Percentiles rank a stretch among this genome's conserved stretches.
phyloP scores from a whole-genome alignment of 257 asterid genomes.

The Capsicum rhomboideum region DNA sequence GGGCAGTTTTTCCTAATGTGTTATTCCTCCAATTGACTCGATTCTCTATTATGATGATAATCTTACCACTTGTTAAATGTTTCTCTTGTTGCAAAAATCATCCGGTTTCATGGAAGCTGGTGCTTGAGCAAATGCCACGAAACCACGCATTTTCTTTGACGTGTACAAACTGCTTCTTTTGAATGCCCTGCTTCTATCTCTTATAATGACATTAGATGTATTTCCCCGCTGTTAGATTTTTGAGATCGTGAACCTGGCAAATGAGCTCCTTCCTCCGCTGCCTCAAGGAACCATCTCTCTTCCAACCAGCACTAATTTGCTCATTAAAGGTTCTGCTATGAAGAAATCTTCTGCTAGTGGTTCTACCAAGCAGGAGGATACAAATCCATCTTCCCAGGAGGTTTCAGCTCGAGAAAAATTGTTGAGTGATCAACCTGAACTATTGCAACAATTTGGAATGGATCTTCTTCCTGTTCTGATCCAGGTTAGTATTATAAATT shows the following conservation, averaged over 20 bases:
- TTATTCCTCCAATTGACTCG: background rate
- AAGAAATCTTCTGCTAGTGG: constrained; percentile 58
- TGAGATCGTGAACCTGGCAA: constrained; percentile 98
- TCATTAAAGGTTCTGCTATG: constrained; percentile 47
- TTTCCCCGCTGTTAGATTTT: constrained; percentile 43
- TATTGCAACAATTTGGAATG: constrained; percentile 84
- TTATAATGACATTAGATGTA: background rate
- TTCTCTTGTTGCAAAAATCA: background rate
- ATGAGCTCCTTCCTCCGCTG: constrained; percentile 95
- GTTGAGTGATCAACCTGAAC: constrained; percentile 87
- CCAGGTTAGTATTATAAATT: constrained; percentile 49
- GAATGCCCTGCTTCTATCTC: background rate
- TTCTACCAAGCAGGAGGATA: constrained; percentile 64
- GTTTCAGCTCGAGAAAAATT: constrained; percentile 70
- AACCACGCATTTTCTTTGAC: background rate
- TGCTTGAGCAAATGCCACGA: background rate
- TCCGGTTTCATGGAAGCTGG: background rate
- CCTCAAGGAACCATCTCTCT: constrained; percentile 92
- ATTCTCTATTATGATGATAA: background rate
- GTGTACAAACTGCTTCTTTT: background rate
- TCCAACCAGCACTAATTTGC: constrained; percentile 55
- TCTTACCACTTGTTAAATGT: background rate
- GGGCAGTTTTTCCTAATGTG: background rate
- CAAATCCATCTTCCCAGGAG: constrained; percentile 45
- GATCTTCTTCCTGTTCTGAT: constrained; percentile 88